Base-by-base conservation (phyloP, 257 asterid genomes). In the Anisodus tanguticus region DNA sequence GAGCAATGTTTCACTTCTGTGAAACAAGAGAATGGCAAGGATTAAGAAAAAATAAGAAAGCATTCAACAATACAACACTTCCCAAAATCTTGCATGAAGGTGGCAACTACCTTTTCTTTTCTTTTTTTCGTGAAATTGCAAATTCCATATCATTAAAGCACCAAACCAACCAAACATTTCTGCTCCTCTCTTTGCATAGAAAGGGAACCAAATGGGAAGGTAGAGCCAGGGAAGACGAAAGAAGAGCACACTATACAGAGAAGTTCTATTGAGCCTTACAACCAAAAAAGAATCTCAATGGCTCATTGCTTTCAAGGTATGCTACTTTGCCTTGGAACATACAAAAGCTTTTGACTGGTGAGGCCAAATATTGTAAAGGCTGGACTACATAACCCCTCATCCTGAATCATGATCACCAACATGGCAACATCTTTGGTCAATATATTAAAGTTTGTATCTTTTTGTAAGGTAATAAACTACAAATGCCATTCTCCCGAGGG, bases 1-100 rank as follows among this genome's bases (percentile, higher is more conserved):
- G 53, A 85, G 79, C 80, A 84, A 35, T 51, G 85, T 84, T 81
- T 86, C 88, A 86, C 88, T 57, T 76, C 47, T 37, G 83, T 77
- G 85, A 78, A 86, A 88, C 84, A 78, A 41, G 57, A 79, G 55
- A 85, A 47, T 55, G 37, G 43, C 16, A 80, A 54, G 64, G 74
- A 41, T 13, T 51, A 16, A 10, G 15, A 66, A 58, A 58, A 41
- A 57, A 80, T 31, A 66, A 78, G 60, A 80, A 6, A 45, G 10
- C 53, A 63, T 15, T 58, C 60, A 77, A 77, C 66, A 15, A 53
- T 9, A 47, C 58, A 71, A 2, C 64, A 31, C 66, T 12, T 53
- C 49, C 62, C 47, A 53, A 49, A 22, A 51, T 3, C 45, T 15
- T 67, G 39, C 26, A 69, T 69, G 53, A 69, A 69, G 77, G 53